Evolutionary conservation across 2,329 filamentous ascomycete genomes (phyloP).

Genomic region (Neopestalotiopsis clavispora): DNA sequence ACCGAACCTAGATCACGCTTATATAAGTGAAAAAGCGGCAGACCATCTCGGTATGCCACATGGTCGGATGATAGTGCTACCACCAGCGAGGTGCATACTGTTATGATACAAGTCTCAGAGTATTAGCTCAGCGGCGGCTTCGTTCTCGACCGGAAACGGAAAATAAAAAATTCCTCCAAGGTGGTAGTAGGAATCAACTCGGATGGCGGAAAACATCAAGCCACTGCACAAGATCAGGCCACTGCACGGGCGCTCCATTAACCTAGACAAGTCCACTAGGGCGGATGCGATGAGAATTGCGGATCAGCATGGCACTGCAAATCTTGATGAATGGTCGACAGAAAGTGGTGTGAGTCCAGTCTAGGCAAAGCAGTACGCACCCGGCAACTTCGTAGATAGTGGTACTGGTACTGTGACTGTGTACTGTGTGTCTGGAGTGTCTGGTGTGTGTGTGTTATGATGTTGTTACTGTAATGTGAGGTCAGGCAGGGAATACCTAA

Average conservation of each 20-base stretch:
- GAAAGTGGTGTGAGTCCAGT: background rate
- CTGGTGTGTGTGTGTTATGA: too few species aligned
- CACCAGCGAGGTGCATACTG: background rate
- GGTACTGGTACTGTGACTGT: too few species aligned
- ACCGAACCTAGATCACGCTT: too few species aligned
- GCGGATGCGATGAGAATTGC: background rate
- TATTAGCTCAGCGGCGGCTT: background rate
- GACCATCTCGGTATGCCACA: too few species aligned
- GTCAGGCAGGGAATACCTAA: background rate
- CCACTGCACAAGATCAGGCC: background rate
- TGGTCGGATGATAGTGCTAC: too few species aligned
- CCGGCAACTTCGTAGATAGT: too few species aligned
- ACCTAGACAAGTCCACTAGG: background rate
- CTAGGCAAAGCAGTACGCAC: too few species aligned
- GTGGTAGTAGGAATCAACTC: background rate
- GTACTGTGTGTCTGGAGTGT: too few species aligned
- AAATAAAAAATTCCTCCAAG: background rate
- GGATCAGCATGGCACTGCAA: background rate
- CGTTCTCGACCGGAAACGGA: background rate
- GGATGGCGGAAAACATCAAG: background rate
- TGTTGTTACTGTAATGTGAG: too few species aligned
- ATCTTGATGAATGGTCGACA: background rate
- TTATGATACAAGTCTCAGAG: background rate
- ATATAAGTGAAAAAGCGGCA: too few species aligned
- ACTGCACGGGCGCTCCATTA: background rate